Percentiles rank a stretch among this genome's conserved stretches.
Evolutionary conservation across 768 basidiomycete genomes (phyloP).

Genomic region (Mycena venus): DNA sequence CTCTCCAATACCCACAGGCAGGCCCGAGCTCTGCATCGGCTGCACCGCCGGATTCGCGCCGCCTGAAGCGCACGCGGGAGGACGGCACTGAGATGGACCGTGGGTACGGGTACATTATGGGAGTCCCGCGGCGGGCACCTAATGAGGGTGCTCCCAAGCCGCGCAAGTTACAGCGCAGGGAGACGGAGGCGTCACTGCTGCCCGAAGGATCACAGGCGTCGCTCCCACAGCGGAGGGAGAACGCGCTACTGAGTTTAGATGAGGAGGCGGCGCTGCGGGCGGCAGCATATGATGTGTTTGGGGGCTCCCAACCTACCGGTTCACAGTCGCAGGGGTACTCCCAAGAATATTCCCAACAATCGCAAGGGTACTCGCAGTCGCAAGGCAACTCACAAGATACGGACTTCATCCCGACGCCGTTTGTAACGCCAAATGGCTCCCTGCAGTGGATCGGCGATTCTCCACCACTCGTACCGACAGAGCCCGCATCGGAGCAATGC

Average conservation of each 20-base stretch:
- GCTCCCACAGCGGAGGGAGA: conserved; percentile 3
- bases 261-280: conserved; percentile 16
- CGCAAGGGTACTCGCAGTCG: conserved; percentile 50
- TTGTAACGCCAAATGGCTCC: conserved; percentile 70
- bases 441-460: conserved; percentile 49
- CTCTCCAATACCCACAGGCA: conserved; percentile 34
- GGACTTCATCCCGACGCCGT: conserved; percentile 62
- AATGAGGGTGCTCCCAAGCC: background rate
- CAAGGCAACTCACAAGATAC: conserved; percentile 13
- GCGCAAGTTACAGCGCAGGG: conserved; percentile 15
- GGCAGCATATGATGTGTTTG: conserved; percentile 13
- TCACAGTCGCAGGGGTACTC: conserved; percentile 38
- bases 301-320: background rate
- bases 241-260: conserved; percentile 4
- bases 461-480: conserved; percentile 19
- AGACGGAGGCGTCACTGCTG: background rate
- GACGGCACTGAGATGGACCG: conserved; percentile 25
- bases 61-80: conserved; percentile 20
- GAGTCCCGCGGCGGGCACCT: conserved; percentile 18
- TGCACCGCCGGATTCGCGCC: background rate
- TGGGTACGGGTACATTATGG: conserved; percentile 26
- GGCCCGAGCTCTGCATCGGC: conserved; percentile 18
- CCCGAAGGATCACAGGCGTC: background rate
- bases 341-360: background rate
- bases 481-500: background rate